These are phyloP conservation scores for Peronosclerospora sorghi DNA, from an alignment of 352 stramenopile genomes.

Conservation along the genomic window DNA sequence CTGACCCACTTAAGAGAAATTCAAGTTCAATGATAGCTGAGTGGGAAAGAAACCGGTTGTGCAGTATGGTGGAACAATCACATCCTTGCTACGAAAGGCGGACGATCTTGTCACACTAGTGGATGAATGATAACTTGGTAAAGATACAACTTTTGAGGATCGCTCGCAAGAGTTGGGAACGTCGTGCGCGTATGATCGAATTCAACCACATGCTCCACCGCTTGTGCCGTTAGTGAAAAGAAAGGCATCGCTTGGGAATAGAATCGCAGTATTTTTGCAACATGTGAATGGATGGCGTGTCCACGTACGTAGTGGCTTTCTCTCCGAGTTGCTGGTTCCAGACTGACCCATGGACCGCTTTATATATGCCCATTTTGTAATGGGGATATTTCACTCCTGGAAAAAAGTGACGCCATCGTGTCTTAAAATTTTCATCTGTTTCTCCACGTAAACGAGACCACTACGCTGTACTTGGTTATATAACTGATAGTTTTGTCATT, in stretches of 20 bases:
- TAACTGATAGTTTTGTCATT: too few species aligned
- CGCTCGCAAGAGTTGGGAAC: too few species aligned
- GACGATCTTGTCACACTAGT: slow-evolving; percentile 89
- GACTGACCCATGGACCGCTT: too few species aligned
- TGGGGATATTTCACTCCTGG: too few species aligned
- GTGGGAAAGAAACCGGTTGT: slow-evolving; percentile 89
- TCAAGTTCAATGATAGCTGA: slow-evolving; percentile 92
- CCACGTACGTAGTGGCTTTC: slow-evolving; percentile 94
- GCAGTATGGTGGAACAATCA: slow-evolving; percentile 88
- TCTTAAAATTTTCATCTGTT: too few species aligned
- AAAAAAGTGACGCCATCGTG: too few species aligned
- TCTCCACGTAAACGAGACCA: too few species aligned
- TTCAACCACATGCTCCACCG: too few species aligned
- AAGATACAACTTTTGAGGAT: slow-evolving; percentile 93
- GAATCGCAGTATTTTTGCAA: slow-evolving; percentile 81
- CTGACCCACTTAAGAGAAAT: slow-evolving; percentile 87
- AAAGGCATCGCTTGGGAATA: slow-evolving; percentile 86
- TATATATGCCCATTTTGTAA: too few species aligned
- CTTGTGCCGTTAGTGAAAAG: slow-evolving; percentile 91
- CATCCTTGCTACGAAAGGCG: slow-evolving; percentile 75
- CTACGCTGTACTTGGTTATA: too few species aligned
- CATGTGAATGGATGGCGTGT: slow-evolving; percentile 89
- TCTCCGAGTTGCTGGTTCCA: too few species aligned
- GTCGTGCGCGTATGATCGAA: too few species aligned
- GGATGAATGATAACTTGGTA: slow-evolving; percentile 90